phyloP scores from a whole-genome alignment of 768 basidiomycete species.

The Phylloporus sp. region DNA sequence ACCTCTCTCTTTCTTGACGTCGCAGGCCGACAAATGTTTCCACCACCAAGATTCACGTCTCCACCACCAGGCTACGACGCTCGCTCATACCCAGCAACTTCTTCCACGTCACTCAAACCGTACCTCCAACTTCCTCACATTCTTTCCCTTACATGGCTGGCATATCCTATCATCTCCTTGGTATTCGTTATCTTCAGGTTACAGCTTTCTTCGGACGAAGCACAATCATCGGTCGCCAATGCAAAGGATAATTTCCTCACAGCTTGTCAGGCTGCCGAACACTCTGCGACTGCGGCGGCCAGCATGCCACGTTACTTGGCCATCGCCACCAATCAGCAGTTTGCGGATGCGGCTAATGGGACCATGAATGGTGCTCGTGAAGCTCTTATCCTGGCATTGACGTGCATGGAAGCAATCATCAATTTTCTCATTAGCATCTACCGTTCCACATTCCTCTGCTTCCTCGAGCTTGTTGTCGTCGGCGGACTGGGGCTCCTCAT shows the following conservation, averaged over 20 bases:
- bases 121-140: conserved; percentile 82
- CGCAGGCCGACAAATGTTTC: conserved; percentile 37
- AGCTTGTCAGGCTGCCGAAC: conserved; percentile 81
- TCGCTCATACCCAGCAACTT: conserved; percentile 31
- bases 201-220: conserved; percentile 62
- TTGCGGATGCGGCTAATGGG: conserved; percentile 73
- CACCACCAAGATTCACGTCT: conserved; percentile 26
- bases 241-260: conserved; percentile 75
- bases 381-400: conserved; percentile 68
- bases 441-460: conserved; percentile 90
- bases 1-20: conserved; percentile 22
- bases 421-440: conserved; percentile 92
- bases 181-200: conserved; percentile 84
- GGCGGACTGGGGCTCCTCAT: conserved; percentile 79
- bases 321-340: conserved; percentile 73
- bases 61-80: conserved; percentile 58
- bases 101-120: conserved; percentile 52
- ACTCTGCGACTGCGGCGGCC: conserved; percentile 73
- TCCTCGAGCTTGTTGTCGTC: conserved; percentile 82
- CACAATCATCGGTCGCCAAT: conserved; percentile 59
- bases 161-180: conserved; percentile 86
- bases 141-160: conserved; percentile 85
- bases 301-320: conserved; percentile 90
- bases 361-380: conserved; percentile 72
- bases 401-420: conserved; percentile 80